These are phyloP conservation scores for Endocarpon pusillum DNA, from an alignment of 495 filamentous ascomycete genomes.

Conservation along the genomic window DNA sequence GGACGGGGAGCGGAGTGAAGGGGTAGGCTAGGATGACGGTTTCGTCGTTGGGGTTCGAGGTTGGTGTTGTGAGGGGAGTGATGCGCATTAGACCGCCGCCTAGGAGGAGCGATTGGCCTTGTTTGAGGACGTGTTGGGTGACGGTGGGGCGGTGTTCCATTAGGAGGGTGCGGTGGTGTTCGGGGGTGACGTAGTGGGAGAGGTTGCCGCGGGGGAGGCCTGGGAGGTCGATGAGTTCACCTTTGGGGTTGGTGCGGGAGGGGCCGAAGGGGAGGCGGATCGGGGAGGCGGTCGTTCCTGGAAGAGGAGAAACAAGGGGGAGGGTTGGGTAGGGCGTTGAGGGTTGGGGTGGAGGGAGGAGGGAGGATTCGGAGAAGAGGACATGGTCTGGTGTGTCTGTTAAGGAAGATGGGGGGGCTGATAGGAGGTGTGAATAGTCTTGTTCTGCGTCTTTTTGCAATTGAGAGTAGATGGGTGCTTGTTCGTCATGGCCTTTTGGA, in stretches of 20 bases:
- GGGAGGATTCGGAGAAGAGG: too few relatives aligned
- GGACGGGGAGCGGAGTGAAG: constrained; percentile 57
- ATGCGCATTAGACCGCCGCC: constrained; percentile 76
- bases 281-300: constrained; percentile 86
- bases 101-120: constrained; percentile 68
- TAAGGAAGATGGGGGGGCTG: too few relatives aligned
- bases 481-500: constrained; percentile 55
- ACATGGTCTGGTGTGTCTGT: too few relatives aligned
- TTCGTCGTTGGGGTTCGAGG: not conserved
- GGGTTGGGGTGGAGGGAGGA: constrained; percentile 23
- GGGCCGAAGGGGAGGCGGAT: constrained; percentile 78
- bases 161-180: constrained; percentile 46
- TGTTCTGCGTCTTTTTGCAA: too few relatives aligned
- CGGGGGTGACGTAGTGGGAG: constrained; percentile 43
- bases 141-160: constrained; percentile 58
- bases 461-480: constrained; percentile 20
- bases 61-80: constrained; percentile 39
- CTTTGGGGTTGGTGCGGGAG: constrained; percentile 12
- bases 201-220: constrained; percentile 63
- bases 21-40: constrained; percentile 49
- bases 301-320: constrained; percentile 68
- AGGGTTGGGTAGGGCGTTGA: constrained; percentile 74
- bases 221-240: constrained; percentile 89
- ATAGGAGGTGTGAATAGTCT: constrained; percentile 5
- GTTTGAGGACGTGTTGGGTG: constrained; percentile 47